Evolutionary conservation across 140 eudicot genomes (phyloP).

Genomic region (Oenanthe javanica): DNA sequence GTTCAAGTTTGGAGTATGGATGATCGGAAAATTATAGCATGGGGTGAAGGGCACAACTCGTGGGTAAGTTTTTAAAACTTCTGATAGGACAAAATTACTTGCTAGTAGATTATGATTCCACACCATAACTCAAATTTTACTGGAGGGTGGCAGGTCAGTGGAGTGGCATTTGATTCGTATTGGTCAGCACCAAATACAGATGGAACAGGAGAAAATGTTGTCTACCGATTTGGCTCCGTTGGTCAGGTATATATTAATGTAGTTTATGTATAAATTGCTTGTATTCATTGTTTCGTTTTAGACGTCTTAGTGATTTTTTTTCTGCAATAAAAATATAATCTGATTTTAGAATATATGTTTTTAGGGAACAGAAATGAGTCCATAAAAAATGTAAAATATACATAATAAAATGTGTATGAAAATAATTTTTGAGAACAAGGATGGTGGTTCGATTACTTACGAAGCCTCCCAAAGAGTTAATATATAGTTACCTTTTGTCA

Average conservation of each 20-base stretch:
- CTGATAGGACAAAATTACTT: not conserved
- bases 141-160: slow-evolving; percentile 77
- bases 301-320: not conserved
- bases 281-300: not conserved
- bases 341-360: not conserved
- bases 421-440: not conserved
- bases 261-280: not conserved
- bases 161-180: slow-evolving; percentile 94
- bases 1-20: slow-evolving; percentile 99
- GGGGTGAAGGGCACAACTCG: slow-evolving; percentile 99
- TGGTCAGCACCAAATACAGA: slow-evolving; percentile 88
- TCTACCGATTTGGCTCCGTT: slow-evolving; percentile 98
- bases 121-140: slow-evolving; percentile 21
- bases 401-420: not conserved
- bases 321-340: not conserved
- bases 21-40: slow-evolving; percentile 85
- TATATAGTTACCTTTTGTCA: not conserved
- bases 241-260: slow-evolving; percentile 63
- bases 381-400: not conserved
- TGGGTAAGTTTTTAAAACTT: slow-evolving; percentile 49
- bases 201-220: slow-evolving; percentile 63
- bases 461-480: not conserved
- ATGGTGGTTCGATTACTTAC: not conserved
- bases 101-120: not conserved
- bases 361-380: not conserved